Evolutionary conservation across 108 stramenopile genomes (phyloP).

Genomic region (Craspedostauros australis): DNA sequence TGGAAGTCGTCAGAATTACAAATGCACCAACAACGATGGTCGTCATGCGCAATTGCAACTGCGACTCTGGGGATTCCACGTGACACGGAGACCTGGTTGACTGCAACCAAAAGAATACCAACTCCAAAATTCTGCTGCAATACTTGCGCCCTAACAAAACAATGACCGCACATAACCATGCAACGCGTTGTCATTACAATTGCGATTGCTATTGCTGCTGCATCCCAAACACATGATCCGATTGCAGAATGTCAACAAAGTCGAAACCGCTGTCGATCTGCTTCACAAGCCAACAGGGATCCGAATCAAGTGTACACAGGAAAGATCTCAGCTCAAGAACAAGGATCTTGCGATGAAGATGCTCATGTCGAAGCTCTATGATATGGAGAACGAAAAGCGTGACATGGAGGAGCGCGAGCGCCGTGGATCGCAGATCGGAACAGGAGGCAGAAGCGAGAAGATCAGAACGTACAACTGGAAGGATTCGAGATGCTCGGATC

Average conservation of each 20-base stretch:
- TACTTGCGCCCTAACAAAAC: too few species aligned
- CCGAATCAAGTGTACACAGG: constrained; percentile 94
- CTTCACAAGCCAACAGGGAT: constrained; percentile 96
- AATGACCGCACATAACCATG: too few species aligned
- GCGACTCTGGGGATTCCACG: too few species aligned
- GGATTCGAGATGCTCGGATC: constrained; percentile 92
- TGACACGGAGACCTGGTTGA: too few species aligned
- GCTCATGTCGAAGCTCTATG: constrained; percentile 82
- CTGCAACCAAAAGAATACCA: too few species aligned
- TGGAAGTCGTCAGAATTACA: too few species aligned
- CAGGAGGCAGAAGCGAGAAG: constrained; percentile 91
- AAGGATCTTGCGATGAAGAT: constrained; percentile 93
- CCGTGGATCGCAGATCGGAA: constrained; percentile 86
- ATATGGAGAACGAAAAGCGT: constrained; percentile 79
- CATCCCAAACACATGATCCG: too few species aligned
- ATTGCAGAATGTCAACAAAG: constrained; percentile 98
- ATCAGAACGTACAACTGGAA: constrained; percentile 99
- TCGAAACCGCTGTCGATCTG: constrained; percentile 95
- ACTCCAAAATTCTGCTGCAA: too few species aligned
- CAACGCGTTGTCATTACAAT: too few species aligned
- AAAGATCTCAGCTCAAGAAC: constrained; percentile 94
- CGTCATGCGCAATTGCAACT: too few species aligned
- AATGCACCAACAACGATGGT: too few species aligned
- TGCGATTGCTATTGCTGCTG: too few species aligned
- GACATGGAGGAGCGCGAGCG: constrained; percentile 73